A percentile compares a stretch with the other conserved stretches of the same genome.
Evolutionary conservation across 768 basidiomycete genomes (phyloP).

Genomic region (Boletellus sp.): DNA sequence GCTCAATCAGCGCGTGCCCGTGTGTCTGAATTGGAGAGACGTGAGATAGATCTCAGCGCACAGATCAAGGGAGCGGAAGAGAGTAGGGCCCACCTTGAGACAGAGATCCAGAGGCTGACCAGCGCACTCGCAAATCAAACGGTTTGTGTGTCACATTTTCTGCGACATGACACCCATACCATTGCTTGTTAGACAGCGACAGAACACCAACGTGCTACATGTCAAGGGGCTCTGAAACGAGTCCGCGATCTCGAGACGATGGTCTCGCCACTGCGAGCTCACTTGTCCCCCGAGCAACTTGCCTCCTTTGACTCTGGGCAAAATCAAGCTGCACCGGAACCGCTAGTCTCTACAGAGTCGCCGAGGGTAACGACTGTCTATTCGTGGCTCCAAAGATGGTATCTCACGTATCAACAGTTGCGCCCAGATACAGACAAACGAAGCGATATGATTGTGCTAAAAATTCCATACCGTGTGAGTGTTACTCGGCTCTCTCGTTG

Average conservation of each 20-base stretch:
- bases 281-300: constrained; percentile 18
- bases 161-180: background rate
- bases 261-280: constrained; percentile 16
- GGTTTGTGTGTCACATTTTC: constrained; percentile 13
- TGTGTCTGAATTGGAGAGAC: constrained; percentile 8
- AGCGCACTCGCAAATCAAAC: constrained; percentile 19
- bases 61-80: constrained; percentile 13
- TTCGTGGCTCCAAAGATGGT: background rate
- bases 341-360: background rate
- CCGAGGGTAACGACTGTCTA: constrained; percentile 9
- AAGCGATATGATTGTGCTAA: constrained; percentile 20
- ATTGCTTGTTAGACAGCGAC: constrained; percentile 8
- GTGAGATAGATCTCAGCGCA: constrained; percentile 7
- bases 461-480: constrained; percentile 23
- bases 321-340: background rate
- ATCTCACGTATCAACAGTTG: constrained; percentile 12
- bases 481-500: background rate
- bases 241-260: constrained; percentile 16
- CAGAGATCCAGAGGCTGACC: constrained; percentile 12
- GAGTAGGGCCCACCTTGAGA: constrained; percentile 3
- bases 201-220: constrained; percentile 11
- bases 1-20: constrained; percentile 15
- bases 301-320: constrained; percentile 8
- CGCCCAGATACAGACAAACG: constrained; percentile 10
- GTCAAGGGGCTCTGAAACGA: constrained; percentile 13